Evolutionary conservation across 179 eudicot genomes (phyloP), one percentile per base, ranked within the genome.

Genomic region (Beta corolliflora): DNA sequence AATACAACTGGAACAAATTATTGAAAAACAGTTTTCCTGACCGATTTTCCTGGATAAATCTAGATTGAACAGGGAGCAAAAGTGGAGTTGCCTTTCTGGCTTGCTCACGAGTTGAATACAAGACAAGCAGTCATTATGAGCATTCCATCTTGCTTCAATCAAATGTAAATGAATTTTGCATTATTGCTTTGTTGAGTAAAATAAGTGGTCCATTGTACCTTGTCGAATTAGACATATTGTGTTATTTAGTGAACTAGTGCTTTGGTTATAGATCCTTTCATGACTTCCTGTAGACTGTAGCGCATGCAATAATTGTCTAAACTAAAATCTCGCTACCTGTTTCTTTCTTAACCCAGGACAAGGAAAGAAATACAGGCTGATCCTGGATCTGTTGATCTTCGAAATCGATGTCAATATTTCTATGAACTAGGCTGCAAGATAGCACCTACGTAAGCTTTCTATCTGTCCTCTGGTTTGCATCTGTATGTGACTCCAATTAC

Each of bases 351-450:
- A 78, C 79, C 73, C 85, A 95, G 97, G 90, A 92, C 97, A 69
- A 88, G 95, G 85, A 93, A 95, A 82, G 99, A 95, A 89, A 91
- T 95, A 58, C 95, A 89, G 75, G 99, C 97, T 78, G 99, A 95
- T 91, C 93, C 95, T 78, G 97, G 91, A 66, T 95, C 94, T 74
- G 98, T 95, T 73, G 97, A 93, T 89, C 87, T 95, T 58, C 91
- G 91, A 71, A 89, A 71, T 82, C 89, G 97, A 45, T 90, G 95
- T 77, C 89, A 88, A 68, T 92, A 92, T 84, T 95, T 95, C 60
- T 95, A 95, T 84, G 97, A 88, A 82, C 79, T 95, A 80, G 98
- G 99, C 78, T 84, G 91, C 88, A 95, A 95, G 88, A 76, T 95
- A 71, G 90, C 92, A 64, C 88, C 91, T 70, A 54, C 85, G 99